Conservation (phyloP, 805 yeast species). For the Ogataea sp. region DNA sequence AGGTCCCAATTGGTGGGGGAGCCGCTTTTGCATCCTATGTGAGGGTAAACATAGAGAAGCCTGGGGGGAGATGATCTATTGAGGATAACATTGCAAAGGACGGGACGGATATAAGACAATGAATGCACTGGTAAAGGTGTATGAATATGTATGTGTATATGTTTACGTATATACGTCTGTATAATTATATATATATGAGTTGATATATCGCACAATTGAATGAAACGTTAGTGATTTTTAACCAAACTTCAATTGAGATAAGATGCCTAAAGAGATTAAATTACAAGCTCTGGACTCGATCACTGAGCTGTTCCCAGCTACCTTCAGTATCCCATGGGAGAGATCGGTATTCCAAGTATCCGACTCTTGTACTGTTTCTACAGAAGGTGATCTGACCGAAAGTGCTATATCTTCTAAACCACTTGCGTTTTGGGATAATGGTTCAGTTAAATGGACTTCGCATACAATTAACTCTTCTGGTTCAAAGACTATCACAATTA, state of each 20-base stretch:
- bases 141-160: too few species aligned
- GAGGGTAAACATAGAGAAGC: too few species aligned
- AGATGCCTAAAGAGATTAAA: neutral
- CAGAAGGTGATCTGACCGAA: neutral
- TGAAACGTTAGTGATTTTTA: too few species aligned
- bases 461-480: neutral
- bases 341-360: neutral
- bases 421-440: constrained; percentile 2
- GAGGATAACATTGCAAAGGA: too few species aligned
- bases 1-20: too few species aligned
- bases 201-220: too few species aligned
- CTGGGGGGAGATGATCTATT: too few species aligned
- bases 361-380: neutral
- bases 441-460: constrained; percentile 1
- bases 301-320: neutral
- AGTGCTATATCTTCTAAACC: neutral
- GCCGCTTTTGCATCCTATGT: too few species aligned
- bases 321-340: constrained; percentile 1
- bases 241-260: neutral
- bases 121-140: too few species aligned
- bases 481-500: neutral
- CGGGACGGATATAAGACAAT: too few species aligned
- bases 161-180: too few species aligned
- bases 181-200: too few species aligned
- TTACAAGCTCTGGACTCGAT: neutral